Base-by-base conservation (phyloP, 148 eudicot species). In the Linanthus parryae region DNA sequence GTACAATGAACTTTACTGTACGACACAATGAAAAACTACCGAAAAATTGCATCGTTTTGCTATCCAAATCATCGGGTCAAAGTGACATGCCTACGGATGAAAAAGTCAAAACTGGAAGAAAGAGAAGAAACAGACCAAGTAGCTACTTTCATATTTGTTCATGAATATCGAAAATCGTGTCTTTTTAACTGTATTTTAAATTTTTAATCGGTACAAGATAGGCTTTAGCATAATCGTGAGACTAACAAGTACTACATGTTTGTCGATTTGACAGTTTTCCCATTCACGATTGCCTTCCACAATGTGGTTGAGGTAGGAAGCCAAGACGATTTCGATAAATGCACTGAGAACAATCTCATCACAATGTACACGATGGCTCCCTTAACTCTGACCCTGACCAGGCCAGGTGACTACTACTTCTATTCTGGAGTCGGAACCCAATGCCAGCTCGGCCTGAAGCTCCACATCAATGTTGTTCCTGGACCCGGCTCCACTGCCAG, bases 361-460 rank as follows among this genome's bases (percentile, higher is more conserved):
- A 8, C 49, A 16, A 46, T 37, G 9, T 73, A 19, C 24, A 41
- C 39, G 34, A 24, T 15, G 8, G 86, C 82, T 25, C 82, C 86
- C 3, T 56, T 73, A 35, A 48, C 65, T 1, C 0, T 80, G 18
- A 37, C 62, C 20, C 70, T 76, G 41, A 65, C 59, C 13, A 0
- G 17, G 47, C 71, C 68, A 7, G 86, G 86, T 0, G 82, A 76
- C 38, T 67, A 73, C 54, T 80, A 67, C 65, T 80, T 64, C 53
- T 80, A 76, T 56, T 76, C 82, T 15, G 57, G 59, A 40, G 47
- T 80, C 7, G 86, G 86, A n/a, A 65, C 48, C n/a, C 86, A 80
- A 26, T 80, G 86, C 36, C 77, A 73, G 37, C 27, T 56, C 7
- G 86, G 86, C 19, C 74, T 56, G 54, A 80, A 80, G 62, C 80